Evolutionary conservation across 306 rosid genomes (phyloP).

Genomic region (Luffa acutangula): DNA sequence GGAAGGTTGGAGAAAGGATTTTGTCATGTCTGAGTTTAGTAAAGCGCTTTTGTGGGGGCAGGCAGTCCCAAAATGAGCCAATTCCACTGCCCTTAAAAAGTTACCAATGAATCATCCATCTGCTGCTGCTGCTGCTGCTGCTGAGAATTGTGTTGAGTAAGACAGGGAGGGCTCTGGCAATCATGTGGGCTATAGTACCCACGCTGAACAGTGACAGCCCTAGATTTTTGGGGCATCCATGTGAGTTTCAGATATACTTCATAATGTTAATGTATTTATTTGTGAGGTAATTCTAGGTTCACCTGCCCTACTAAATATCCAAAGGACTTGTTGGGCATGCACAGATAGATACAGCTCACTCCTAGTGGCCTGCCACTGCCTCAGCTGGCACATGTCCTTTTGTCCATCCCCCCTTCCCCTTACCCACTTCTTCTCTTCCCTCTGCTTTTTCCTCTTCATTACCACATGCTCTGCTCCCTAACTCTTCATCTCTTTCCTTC

Average conservation of each 20-base stretch:
- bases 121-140: background rate
- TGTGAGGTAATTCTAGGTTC: slow-evolving; percentile 3
- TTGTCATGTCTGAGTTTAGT: slow-evolving; percentile 13
- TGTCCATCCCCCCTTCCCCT: background rate
- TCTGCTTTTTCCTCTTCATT: background rate
- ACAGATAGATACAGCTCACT: slow-evolving; percentile 11
- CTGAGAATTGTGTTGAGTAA: background rate
- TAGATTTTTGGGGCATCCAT: slow-evolving; percentile 14
- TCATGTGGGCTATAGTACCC: slow-evolving; percentile 10
- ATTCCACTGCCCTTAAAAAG: slow-evolving; percentile 1
- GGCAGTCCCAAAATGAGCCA: background rate
- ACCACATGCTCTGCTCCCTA: background rate
- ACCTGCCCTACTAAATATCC: background rate
- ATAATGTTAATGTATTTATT: background rate
- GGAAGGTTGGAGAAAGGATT: slow-evolving; percentile 9
- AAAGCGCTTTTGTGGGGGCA: background rate
- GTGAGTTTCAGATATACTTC: background rate
- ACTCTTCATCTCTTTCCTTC: background rate
- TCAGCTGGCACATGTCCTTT: slow-evolving; percentile 3
- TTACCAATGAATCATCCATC: slow-evolving; percentile 7
- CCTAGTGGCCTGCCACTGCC: slow-evolving; percentile 1
- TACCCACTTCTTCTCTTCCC: background rate
- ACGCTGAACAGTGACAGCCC: slow-evolving; percentile 15
- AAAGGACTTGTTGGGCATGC: background rate
- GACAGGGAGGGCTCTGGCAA: background rate